These are phyloP conservation scores for Diaporthe batatas DNA, from an alignment of 2,329 filamentous ascomycete species.

Conservation along the genomic window DNA sequence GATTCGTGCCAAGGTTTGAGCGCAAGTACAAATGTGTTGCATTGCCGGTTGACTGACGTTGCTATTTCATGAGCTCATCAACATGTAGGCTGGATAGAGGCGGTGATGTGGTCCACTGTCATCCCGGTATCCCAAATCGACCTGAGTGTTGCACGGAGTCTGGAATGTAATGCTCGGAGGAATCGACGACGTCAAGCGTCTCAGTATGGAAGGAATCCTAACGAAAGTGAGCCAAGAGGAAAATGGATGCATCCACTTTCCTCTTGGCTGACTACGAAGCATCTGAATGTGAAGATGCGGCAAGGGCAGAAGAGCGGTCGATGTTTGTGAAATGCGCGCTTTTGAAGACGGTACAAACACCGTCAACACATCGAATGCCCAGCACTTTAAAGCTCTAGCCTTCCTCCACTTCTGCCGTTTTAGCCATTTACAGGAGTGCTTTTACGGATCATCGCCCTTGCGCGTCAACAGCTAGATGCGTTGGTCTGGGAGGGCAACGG, in stretches of 20 bases:
- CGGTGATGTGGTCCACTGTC: neutral
- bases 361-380: neutral
- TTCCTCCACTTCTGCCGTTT: neutral
- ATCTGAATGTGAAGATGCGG: neutral
- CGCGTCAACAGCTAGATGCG: constrained; percentile 7
- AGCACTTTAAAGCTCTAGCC: constrained; percentile 3
- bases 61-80: neutral
- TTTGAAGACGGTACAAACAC: neutral
- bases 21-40: neutral
- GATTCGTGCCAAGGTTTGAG: too few species aligned
- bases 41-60: neutral
- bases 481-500: neutral
- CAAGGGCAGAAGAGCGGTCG: neutral
- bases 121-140: neutral
- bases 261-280: too few species aligned
- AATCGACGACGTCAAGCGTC: neutral
- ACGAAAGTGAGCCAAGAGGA: too few species aligned
- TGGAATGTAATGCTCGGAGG: neutral
- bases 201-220: neutral
- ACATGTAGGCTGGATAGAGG: neutral
- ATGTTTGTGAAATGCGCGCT: neutral
- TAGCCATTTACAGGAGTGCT: neutral
- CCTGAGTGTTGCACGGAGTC: neutral
- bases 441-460: constrained; percentile 11
- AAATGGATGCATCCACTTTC: too few species aligned